Percentiles rank a stretch among this genome's conserved stretches.
Evolutionary conservation across 179 eudicot genomes (phyloP).

Genomic region (Patellifolia procumbens): DNA sequence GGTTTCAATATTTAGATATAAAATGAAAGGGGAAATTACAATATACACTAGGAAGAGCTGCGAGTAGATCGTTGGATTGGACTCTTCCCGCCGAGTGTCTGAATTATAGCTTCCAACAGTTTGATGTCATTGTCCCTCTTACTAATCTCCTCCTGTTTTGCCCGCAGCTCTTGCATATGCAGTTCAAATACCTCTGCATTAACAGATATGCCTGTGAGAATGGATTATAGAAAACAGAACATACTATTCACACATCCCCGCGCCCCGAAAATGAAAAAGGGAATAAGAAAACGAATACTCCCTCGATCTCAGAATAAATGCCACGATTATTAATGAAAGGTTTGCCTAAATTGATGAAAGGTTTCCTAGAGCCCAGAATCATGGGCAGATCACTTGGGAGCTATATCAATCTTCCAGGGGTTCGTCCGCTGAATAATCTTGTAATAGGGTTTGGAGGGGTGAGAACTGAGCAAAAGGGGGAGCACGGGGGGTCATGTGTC

Average conservation of each 20-base stretch:
- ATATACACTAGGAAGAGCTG: slow-evolving; percentile 15
- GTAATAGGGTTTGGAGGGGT: too few species aligned
- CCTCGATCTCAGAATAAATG: too few species aligned
- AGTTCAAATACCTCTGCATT: slow-evolving; percentile 88
- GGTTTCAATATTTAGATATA: not conserved
- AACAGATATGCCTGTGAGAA: slow-evolving; percentile 2
- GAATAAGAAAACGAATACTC: too few species aligned
- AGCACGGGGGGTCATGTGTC: too few species aligned
- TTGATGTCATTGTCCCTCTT: slow-evolving; percentile 86
- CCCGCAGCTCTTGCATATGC: slow-evolving; percentile 85
- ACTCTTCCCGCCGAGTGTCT: slow-evolving; percentile 82
- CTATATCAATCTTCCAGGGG: too few species aligned
- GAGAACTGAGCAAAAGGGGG: too few species aligned
- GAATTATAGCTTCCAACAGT: slow-evolving; percentile 87
- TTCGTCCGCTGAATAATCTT: too few species aligned
- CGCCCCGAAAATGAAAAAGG: not conserved
- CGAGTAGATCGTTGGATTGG: slow-evolving; percentile 26
- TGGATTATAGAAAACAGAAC: not conserved
- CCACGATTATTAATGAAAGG: too few species aligned
- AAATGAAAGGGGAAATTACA: not conserved
- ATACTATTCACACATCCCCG: not conserved
- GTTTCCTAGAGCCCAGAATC: too few species aligned
- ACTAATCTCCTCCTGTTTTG: slow-evolving; percentile 83
- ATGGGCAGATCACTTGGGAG: too few species aligned
- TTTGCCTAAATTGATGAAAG: too few species aligned